A percentile compares a stretch with the other conserved stretches of the same genome.
These are phyloP conservation scores for Ophiostoma populinum DNA, from an alignment of 2,329 filamentous ascomycete genomes.

Conservation along the genomic window DNA sequence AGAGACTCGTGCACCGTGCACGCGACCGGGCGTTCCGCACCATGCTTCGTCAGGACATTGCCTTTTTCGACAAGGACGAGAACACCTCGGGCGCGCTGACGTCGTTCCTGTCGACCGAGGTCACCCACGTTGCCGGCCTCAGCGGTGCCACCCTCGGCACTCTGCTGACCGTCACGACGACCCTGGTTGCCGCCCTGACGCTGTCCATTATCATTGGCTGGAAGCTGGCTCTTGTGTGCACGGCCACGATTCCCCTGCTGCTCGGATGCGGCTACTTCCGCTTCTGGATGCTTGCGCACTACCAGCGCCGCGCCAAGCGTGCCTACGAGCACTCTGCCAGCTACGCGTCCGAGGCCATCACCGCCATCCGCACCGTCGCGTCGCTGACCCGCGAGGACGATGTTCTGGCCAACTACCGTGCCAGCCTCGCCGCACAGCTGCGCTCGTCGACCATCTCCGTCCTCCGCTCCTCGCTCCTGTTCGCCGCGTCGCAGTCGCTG, in stretches of 20 bases:
- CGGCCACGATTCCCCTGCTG: constrained; percentile 22
- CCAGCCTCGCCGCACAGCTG: constrained; percentile 48
- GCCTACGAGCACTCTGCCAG: constrained; percentile 68
- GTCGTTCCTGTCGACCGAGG: constrained; percentile 75
- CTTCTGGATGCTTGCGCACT: constrained; percentile 54
- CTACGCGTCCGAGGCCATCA: constrained; percentile 85
- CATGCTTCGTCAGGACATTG: constrained; percentile 82
- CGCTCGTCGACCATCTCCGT: constrained; percentile 54
- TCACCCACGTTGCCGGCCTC: constrained; percentile 74
- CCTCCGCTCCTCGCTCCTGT: constrained; percentile 59
- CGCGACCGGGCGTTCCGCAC: constrained; percentile 68
- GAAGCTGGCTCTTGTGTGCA: constrained; percentile 27
- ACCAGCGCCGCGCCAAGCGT: constrained; percentile 60
- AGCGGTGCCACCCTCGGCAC: constrained; percentile 80
- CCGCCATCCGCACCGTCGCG: constrained; percentile 83
- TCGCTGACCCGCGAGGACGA: constrained; percentile 76
- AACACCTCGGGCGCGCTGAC: constrained; percentile 82
- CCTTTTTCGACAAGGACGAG: constrained; percentile 78
- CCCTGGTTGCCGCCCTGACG: constrained; percentile 55
- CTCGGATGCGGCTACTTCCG: constrained; percentile 23
- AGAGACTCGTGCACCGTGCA: constrained; percentile 67
- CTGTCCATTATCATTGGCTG: constrained; percentile 24
- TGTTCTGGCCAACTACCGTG: constrained; percentile 55
- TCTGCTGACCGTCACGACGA: constrained; percentile 63
- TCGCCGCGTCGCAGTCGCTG: constrained; percentile 69